phyloP scores from a whole-genome alignment of 305 asterid species.

The Lippia alba region DNA sequence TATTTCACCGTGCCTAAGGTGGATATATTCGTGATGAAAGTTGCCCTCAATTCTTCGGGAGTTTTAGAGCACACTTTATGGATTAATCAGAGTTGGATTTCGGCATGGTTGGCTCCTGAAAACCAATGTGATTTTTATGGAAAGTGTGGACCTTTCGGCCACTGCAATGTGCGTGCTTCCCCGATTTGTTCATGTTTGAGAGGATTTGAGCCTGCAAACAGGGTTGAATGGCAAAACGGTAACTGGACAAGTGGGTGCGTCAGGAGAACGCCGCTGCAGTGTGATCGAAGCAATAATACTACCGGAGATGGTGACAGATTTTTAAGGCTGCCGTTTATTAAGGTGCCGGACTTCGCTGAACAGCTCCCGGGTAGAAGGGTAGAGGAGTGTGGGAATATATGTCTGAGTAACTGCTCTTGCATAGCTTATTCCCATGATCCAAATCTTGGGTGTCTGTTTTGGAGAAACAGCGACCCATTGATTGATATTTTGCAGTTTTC shows the following conservation, averaged over 20 bases:
- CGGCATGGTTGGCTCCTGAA: constrained; percentile 23
- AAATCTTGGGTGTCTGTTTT: constrained; percentile 54
- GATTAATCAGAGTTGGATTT: too few species aligned
- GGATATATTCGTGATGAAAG: too few species aligned
- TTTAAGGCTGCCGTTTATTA: constrained; percentile 45
- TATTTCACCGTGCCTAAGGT: too few species aligned
- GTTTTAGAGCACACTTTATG: too few species aligned
- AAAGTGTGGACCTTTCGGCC: constrained; percentile 48
- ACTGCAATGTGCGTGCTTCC: constrained; percentile 29
- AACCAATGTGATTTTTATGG: constrained; percentile 43
- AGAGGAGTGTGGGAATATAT: constrained; percentile 46
- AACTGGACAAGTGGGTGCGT: constrained; percentile 59
- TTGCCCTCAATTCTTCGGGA: too few species aligned
- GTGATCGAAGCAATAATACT: constrained; percentile 9
- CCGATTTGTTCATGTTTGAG: constrained; percentile 53
- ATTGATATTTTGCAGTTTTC: constrained; percentile 51
- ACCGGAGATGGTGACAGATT: constrained; percentile 47
- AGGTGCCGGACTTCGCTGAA: constrained; percentile 63
- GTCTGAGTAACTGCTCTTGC: constrained; percentile 59
- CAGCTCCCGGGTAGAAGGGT: constrained; percentile 5
- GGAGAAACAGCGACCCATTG: constrained; percentile 49
- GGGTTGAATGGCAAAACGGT: constrained; percentile 52
- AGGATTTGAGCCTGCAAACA: constrained; percentile 49
- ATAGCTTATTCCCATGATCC: constrained; percentile 49
- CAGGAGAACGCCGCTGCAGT: constrained; percentile 36